Evolutionary conservation across 805 yeast species (phyloP), one percentile per base, ranked within the genome.

Genomic region (Grigorovia jiainica): DNA sequence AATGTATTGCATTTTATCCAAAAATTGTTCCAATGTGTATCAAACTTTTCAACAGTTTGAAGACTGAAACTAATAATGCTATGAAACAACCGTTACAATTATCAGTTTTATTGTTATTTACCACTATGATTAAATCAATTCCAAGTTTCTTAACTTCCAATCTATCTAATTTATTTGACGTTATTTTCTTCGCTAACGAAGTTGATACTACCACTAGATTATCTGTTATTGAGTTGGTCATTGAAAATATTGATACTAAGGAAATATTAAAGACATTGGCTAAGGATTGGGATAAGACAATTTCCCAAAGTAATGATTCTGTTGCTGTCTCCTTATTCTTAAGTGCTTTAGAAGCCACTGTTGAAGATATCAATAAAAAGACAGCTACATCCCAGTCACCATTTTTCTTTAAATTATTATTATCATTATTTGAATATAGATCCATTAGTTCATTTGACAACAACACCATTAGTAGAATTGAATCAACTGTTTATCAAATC

Each of bases 141-240:
- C 97, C 98, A 29, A 80, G 84, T 9, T 90, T 90, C 57, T 73
- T 90, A 63, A 67, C 76, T 34, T 77, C 90, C 3, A 79, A 78
- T 50, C 66, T 87, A 53, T 72, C 70, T 40, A 78, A 78, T 29
- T 73, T 87, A 35, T 64, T 89, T 39, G 64, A 67, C 37, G 68
- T 79, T 4, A 65, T 83, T 15, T 72, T 83, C 47, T 66, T 64
- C 40, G 76, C 85, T 25, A 68, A 71, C 38, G 67, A 64, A 20
- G 81, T 87, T 39, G 75, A 85, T 10, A 75, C 71, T 36, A 58
- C 72, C 5, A 68, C 80, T 42, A 78, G 82, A 65, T 68, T 76
- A 35, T 77, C 79, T 11, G 72, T 87, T 9, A 65, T 85, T 46
- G 73, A 76, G 32, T 61, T 79, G 34, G 61, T 80, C 38, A 78